Conservation (phyloP, 139 green algal species). For the Micractinium sp. region DNA sequence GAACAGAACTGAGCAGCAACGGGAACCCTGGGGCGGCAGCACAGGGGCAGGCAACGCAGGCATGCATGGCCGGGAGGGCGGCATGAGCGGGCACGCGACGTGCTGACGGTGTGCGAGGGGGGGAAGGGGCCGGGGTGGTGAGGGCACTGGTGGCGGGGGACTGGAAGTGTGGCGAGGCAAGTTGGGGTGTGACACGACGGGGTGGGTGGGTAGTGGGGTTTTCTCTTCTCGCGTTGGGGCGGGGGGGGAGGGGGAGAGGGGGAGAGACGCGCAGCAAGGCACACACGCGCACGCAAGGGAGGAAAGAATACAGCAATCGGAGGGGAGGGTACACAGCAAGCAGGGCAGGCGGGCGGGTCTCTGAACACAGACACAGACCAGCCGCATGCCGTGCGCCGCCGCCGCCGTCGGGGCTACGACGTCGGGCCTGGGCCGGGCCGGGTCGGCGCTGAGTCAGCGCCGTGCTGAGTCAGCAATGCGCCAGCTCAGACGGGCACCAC, state of each 20-base stretch:
- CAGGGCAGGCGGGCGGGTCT: neutral
- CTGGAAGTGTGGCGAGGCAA: neutral
- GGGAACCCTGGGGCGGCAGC: neutral
- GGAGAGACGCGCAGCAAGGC: neutral
- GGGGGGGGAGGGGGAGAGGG: neutral
- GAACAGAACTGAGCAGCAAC: conserved; percentile 8
- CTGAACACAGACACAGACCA: neutral
- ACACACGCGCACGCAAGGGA: conserved; percentile 13
- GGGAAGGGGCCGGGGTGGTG: neutral
- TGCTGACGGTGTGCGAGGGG: neutral
- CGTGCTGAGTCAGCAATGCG: neutral
- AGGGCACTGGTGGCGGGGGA: too few species aligned
- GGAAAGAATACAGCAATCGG: conserved; percentile 26
- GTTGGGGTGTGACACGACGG: neutral
- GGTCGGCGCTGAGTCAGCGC: neutral
- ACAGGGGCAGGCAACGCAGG: neutral
- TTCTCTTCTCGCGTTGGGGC: conserved; percentile 21
- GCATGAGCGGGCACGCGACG: neutral
- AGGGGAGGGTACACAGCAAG: conserved; percentile 1
- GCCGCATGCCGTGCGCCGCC: too few species aligned
- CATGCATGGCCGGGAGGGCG: neutral
- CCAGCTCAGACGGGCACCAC: conserved; percentile 13
- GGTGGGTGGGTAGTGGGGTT: neutral
- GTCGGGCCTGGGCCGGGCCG: neutral
- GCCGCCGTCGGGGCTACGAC: neutral